Percentiles rank a stretch among this genome's conserved stretches.
phyloP scores from a whole-genome alignment of 2,329 filamentous ascomycete genomes.

The Stagonosporopsis tanaceti region DNA sequence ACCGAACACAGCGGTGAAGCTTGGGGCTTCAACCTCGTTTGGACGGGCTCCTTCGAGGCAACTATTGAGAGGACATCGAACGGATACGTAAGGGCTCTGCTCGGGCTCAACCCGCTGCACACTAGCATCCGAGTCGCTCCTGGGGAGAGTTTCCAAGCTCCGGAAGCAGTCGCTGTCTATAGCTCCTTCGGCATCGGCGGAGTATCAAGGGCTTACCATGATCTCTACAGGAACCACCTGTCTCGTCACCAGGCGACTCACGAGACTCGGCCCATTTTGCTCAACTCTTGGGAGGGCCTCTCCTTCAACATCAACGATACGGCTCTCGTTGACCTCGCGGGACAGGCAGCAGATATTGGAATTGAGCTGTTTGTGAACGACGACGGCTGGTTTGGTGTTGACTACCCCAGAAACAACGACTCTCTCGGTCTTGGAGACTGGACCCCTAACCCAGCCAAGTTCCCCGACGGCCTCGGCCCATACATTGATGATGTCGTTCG shows the following conservation, averaged over 20 bases:
- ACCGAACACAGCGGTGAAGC: constrained; percentile 69
- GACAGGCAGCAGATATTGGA: constrained; percentile 65
- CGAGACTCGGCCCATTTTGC: constrained; percentile 61
- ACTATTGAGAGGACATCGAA: constrained; percentile 70
- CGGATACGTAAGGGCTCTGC: constrained; percentile 65
- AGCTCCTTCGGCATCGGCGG: constrained; percentile 66
- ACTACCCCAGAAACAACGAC: constrained; percentile 67
- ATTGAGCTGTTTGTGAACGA: constrained; percentile 71
- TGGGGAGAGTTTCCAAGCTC: constrained; percentile 66
- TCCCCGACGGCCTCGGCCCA: constrained; percentile 64
- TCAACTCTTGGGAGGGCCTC: constrained; percentile 73
- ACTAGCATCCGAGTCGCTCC: constrained; percentile 65
- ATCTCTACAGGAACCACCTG: constrained; percentile 68
- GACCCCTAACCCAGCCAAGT: constrained; percentile 65
- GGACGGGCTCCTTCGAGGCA: constrained; percentile 68
- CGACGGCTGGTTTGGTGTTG: constrained; percentile 71
- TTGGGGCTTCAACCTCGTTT: constrained; percentile 71
- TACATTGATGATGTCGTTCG: constrained; percentile 62
- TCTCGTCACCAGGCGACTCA: constrained; percentile 65
- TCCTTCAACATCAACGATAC: constrained; percentile 66
- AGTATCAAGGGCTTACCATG: constrained; percentile 69
- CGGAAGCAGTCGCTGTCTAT: constrained; percentile 70
- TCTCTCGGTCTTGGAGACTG: constrained; percentile 69
- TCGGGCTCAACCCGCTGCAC: constrained; percentile 69
- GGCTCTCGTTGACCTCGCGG: constrained; percentile 63